Percentiles rank a stretch among this genome's conserved stretches.
Conservation (phyloP, 805 yeast genomes). For the Naumovozyma dairenensis region DNA sequence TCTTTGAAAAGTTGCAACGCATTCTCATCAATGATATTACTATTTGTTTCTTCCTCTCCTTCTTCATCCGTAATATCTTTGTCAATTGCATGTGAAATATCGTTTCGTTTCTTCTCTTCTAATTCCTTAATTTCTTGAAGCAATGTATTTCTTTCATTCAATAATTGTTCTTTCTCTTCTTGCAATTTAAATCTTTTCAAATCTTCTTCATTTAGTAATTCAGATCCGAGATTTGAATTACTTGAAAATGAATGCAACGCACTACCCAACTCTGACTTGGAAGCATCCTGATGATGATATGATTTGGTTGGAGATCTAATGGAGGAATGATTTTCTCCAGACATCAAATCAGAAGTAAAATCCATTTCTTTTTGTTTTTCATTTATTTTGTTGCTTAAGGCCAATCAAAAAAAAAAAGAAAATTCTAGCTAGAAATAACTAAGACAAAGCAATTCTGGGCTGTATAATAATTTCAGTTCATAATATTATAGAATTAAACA, state of each 20-base stretch:
- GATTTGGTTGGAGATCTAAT: no score
- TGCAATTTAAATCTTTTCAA: constrained; percentile 9
- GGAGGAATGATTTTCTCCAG: background rate
- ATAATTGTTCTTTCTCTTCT: constrained; percentile 14
- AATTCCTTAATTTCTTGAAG: constrained; percentile 11
- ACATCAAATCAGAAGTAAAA: constrained; percentile 18
- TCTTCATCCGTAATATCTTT: background rate
- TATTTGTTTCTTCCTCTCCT: background rate
- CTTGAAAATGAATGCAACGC: constrained; percentile 2
- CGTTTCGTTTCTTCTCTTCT: constrained; percentile 3
- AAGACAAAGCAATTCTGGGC: no score
- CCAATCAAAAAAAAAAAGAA: no score
- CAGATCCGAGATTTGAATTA: background rate
- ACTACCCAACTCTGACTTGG: no score
- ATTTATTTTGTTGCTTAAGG: background rate
- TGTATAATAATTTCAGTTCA: no score
- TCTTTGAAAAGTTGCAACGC: no score
- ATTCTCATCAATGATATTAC: background rate
- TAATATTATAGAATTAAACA: no score
- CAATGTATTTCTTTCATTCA: constrained; percentile 12
- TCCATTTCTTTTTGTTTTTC: constrained; percentile 11
- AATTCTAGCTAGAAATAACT: no score
- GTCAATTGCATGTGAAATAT: background rate
- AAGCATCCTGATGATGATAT: no score
- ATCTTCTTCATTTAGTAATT: constrained; percentile 11